Evolutionary conservation across 1,139 yeast species (phyloP).

Genomic region (Pichiaceae sp.): DNA sequence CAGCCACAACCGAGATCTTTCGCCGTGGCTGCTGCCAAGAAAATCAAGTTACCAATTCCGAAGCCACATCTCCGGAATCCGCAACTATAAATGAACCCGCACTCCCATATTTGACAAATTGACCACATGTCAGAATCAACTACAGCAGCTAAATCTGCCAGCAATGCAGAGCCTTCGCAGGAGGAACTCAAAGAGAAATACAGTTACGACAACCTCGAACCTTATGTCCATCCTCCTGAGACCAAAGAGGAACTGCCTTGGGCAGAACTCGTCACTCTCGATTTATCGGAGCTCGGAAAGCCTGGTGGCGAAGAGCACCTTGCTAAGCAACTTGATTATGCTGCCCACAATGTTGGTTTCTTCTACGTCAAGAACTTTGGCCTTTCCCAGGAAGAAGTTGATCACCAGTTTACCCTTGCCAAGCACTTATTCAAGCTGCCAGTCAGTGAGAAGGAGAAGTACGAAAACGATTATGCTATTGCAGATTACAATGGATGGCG

Average conservation of each 20-base stretch:
- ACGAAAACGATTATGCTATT: slow-evolving; percentile 23
- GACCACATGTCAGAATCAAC: too few species aligned
- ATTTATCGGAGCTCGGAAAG: slow-evolving; percentile 21
- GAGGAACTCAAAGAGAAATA: neutral
- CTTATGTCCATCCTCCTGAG: slow-evolving; percentile 9
- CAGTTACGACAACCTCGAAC: neutral
- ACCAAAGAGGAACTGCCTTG: slow-evolving; percentile 26
- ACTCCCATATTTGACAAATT: too few species aligned
- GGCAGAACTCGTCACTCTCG: slow-evolving; percentile 27
- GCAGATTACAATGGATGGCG: slow-evolving; percentile 31
- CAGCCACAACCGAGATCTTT: too few species aligned
- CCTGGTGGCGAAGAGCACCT: slow-evolving; percentile 24
- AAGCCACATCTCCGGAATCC: too few species aligned
- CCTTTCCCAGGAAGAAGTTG: slow-evolving; percentile 22
- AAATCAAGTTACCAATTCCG: too few species aligned
- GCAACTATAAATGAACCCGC: too few species aligned
- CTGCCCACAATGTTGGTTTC: slow-evolving; percentile 27
- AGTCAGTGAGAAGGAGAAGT: slow-evolving; percentile 23
- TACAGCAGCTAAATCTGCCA: too few species aligned
- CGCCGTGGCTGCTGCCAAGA: too few species aligned
- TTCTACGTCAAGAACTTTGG: slow-evolving; percentile 23
- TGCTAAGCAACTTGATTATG: slow-evolving; percentile 24
- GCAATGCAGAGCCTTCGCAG: too few species aligned
- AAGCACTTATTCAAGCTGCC: slow-evolving; percentile 19
- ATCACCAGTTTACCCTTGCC: slow-evolving; percentile 25